Evolutionary conservation across 148 eudicot species (phyloP), one percentile per base, ranked within the genome.

Genomic region (Rhododendron griersonianum): DNA sequence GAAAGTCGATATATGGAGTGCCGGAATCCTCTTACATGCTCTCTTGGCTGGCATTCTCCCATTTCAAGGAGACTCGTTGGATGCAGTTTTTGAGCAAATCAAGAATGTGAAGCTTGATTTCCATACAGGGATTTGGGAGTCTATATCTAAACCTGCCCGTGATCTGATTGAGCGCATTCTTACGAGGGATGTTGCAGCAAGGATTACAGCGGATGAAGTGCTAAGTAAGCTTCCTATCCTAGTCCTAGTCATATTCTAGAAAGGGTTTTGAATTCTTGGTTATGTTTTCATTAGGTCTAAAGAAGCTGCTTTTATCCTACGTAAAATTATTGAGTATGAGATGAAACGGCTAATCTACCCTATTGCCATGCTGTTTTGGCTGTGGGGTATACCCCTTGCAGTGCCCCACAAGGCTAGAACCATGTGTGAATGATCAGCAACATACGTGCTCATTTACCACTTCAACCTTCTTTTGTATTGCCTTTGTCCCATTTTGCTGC

Each of bases 1-100:
- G 91, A 95, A 94, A 90, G 98, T 91, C 75, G 99, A 96, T 84
- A 88, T 96, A 65, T 96, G 99, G 98, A 96, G 99, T 91, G 98
- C 98, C 30, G 99, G 99, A 87, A 90, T 97, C 83, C 98, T 97
- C 57, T 87, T 95, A 48, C 94, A 97, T 84, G 99, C 96, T 77
- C 93, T 97, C 35, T 89, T 97, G 92, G 87, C 91, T 86, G 96
- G 98, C 80, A 81, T 74, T 75, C 96, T 97, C 77, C 99, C 98
- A 80, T 97, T 97, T 88, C 91, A 93, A 92, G 99, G 99, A 75
- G 93, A 93, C 76, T 92, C 98, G 3, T 84, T 95, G 87, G 96
- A 95, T 67, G 82, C 91, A 30, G 91, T 97, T 65, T 97, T 97
- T 81, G 98, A 95, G 87, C 94, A 98, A 65, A 97, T 95, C 77